Base-by-base conservation (phyloP, 441 rosid genomes). In the Euphorbia schlechtendalii region DNA sequence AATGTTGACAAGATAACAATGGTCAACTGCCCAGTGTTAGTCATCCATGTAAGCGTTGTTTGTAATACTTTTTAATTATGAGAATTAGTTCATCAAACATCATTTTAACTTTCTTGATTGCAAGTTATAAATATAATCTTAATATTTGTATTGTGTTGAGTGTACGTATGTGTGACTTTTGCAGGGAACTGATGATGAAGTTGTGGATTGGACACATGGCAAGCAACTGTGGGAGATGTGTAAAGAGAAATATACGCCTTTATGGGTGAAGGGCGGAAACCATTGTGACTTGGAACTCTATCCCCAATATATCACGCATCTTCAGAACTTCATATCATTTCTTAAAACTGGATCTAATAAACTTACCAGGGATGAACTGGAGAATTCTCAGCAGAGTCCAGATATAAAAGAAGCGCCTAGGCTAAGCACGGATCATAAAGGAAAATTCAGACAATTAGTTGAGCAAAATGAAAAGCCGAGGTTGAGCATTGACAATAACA, bases 121-220 rank as follows among this genome's bases (percentile, higher is more conserved):
- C n/a, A n/a, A n/a, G n/a, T n/a, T n/a, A n/a, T n/a, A n/a, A n/a
- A n/a, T n/a, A n/a, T n/a, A n/a, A n/a, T n/a, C n/a, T n/a, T n/a
- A n/a, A n/a, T n/a, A n/a, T n/a, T n/a, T n/a, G n/a, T n/a, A n/a
- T n/a, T n/a, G n/a, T n/a, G n/a, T n/a, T n/a, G n/a, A n/a, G n/a
- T n/a, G n/a, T n/a, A n/a, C n/a, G n/a, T n/a, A n/a, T n/a, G n/a
- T n/a, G n/a, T n/a, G n/a, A 67, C n/a, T 28, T 63, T 52, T 79
- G 69, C 81, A 93, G 98, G 98, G 97, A 60, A 93, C 88, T 28
- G 78, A 85, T 28, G 97, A 93, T 83, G 98, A 90, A 64, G 96
- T 86, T 36, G 98, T 93, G 10, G 85, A 86, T 67, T 90, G 95
- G 87, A 80, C 95, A 59, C 97, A 93, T 5, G 98, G 98, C 59